Evolutionary conservation across 345 rosid species (phyloP).

Genomic region (Fremontodendron californicum): DNA sequence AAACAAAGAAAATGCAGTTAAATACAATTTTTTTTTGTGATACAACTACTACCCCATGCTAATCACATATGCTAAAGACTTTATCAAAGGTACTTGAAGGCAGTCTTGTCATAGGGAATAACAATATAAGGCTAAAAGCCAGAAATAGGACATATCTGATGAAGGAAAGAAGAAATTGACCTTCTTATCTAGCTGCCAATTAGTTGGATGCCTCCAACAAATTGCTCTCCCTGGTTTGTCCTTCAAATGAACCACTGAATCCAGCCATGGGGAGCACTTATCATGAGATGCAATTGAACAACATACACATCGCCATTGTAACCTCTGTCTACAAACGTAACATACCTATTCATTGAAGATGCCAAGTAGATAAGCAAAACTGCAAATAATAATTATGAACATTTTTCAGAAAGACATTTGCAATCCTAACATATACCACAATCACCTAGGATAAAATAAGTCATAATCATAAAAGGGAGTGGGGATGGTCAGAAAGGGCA

Average conservation of each 20-base stretch:
- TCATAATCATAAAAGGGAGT: too few relatives aligned
- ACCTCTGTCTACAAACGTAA: constrained; percentile 58
- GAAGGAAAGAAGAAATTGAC: constrained; percentile 59
- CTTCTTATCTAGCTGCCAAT: constrained; percentile 65
- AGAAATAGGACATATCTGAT: constrained; percentile 12
- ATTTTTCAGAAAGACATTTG: background rate
- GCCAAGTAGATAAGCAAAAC: background rate
- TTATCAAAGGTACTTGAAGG: too few relatives aligned
- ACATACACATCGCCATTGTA: constrained; percentile 59
- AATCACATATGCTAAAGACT: background rate
- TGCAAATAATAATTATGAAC: background rate
- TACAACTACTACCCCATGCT: too few relatives aligned
- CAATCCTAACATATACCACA: background rate
- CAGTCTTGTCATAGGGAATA: background rate
- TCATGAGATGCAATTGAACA: constrained; percentile 67
- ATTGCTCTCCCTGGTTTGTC: constrained; percentile 53
- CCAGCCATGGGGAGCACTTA: constrained; percentile 76
- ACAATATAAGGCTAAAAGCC: background rate
- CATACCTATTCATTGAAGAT: constrained; percentile 45
- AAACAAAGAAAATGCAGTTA: too few relatives aligned
- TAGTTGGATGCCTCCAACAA: constrained; percentile 84
- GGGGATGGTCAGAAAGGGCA: background rate
- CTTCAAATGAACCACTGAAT: constrained; percentile 48
- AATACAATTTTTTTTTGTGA: background rate
- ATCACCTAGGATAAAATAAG: background rate